Percentiles rank a stretch among this genome's conserved stretches.
These are phyloP conservation scores for Trichophyton schoenleinii DNA, from an alignment of 2,329 filamentous ascomycete genomes.

Conservation along the genomic window DNA sequence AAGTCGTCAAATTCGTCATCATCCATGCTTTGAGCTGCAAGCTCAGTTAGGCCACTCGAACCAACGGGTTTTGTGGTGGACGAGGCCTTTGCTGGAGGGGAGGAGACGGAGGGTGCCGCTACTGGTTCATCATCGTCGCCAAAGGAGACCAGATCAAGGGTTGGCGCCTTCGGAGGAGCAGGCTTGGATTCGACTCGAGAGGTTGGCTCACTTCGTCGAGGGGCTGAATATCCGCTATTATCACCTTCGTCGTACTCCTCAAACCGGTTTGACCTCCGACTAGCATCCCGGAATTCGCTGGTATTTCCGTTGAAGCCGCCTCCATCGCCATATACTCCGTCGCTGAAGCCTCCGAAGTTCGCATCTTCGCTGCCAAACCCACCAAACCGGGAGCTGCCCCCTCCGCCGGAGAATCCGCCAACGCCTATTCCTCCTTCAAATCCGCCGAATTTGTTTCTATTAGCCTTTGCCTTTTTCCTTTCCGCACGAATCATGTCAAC, in stretches of 20 bases:
- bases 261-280: constrained; percentile 59
- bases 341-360: constrained; percentile 54
- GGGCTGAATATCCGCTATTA: constrained; percentile 43
- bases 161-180: constrained; percentile 67
- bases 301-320: constrained; percentile 77
- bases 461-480: constrained; percentile 76
- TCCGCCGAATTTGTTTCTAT: constrained; percentile 89
- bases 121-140: constrained; percentile 50
- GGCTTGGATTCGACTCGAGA: constrained; percentile 42
- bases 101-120: constrained; percentile 34
- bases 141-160: constrained; percentile 85
- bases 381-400: constrained; percentile 57
- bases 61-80: constrained; percentile 35
- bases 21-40: constrained; percentile 41
- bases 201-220: constrained; percentile 28
- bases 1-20: constrained; percentile 98
- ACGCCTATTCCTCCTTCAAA: constrained; percentile 67
- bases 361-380: constrained; percentile 76
- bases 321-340: constrained; percentile 83
- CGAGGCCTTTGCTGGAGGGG: constrained; percentile 22
- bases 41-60: constrained; percentile 36
- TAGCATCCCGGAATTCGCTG: constrained; percentile 56
- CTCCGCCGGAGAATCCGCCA: constrained; percentile 35
- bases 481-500: constrained; percentile 43
- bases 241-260: constrained; percentile 97